Evolutionary conservation across 768 basidiomycete genomes (phyloP), one percentile per base, ranked within the genome.

Genomic region (Amanita pseudoporphyria): DNA sequence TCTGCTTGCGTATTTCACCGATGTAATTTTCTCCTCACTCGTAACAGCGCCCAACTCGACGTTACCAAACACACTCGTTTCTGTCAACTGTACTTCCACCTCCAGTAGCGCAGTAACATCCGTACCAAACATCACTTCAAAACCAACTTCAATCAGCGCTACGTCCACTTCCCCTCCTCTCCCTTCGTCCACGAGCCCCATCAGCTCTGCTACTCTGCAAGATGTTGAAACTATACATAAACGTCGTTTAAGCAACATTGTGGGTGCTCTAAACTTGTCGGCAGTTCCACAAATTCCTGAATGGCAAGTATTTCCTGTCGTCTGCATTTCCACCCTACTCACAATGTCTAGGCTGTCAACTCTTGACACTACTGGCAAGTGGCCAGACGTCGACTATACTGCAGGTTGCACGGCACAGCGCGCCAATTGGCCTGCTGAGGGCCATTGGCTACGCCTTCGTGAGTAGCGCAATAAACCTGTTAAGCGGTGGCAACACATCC

Each of bases 391-490:
- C 14, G 72, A 84, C 56, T 84, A 84, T 55, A 72, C 77, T 0
- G 69, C 78, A 18, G 83, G 83, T 6, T 85, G 84, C 53, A 58
- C 61, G 36, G 83, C 79, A 5, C 72, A 72, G 48, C 69, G 76
- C 9, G 82, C 82, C 5, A 85, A 81, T 55, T 85, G 84, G 84
- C 82, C 81, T 7, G 82, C 82, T 10, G 69, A 78, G 60, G 60
- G 54, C 1, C 81, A 84, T 54, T 83, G 79, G 77, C 61, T 62
- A 36, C 71, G 77, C 32, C 69, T 78, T 33, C 61, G 79, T 79
- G 53, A 38, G 70, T 61, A 35, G 3, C 26, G n/a, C 12, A 2
- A 38, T 3, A 12, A 5, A 14, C 14, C 31, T 43, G 9, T 46
- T 28, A 26, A 26, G 47, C 5, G 42, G 24, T 19, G 18, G 41